Evolutionary conservation across 371 early-diverging fungal genomes (phyloP).

Genomic region (Syncephalastrum sp.): DNA sequence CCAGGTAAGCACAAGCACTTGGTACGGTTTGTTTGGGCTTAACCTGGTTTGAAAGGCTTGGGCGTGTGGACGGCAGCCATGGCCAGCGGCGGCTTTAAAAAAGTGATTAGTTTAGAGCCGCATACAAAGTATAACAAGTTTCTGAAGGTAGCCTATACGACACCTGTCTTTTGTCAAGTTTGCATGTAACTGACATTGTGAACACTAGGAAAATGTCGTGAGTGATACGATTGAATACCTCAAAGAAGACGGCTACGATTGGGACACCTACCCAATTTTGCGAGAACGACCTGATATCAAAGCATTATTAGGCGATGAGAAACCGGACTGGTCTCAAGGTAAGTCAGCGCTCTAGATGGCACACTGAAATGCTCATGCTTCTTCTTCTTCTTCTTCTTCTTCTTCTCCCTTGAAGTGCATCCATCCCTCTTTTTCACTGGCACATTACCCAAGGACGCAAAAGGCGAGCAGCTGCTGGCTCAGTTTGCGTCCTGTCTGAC

Average conservation of each 20-base stretch:
- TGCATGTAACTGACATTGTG: neutral
- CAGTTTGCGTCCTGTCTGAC: slow-evolving; percentile 41
- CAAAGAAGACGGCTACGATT: slow-evolving; percentile 48
- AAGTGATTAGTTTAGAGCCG: slow-evolving; percentile 35
- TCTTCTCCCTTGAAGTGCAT: slow-evolving; percentile 23
- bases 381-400: neutral
- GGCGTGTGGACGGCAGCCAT: slow-evolving; percentile 43
- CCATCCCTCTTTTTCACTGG: slow-evolving; percentile 45
- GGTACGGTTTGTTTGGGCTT: too few species aligned
- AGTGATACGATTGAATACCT: slow-evolving; percentile 17
- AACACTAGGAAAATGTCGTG: slow-evolving; percentile 13
- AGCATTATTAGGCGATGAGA: too few species aligned
- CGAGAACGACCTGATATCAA: too few species aligned
- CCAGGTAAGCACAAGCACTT: slow-evolving; percentile 2
- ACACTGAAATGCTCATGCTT: neutral
- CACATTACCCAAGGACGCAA: slow-evolving; percentile 35
- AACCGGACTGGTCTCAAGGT: slow-evolving; percentile 38
- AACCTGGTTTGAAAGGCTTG: slow-evolving; percentile 21
- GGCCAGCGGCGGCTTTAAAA: slow-evolving; percentile 34
- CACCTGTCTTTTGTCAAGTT: too few species aligned
- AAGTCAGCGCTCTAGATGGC: neutral
- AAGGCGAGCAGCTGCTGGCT: slow-evolving; percentile 45
- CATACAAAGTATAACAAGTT: slow-evolving; percentile 22
- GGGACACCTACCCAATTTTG: slow-evolving; percentile 33
- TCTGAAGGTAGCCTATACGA: slow-evolving; percentile 17